Conservation (phyloP, 2,329 filamentous ascomycete genomes). For the Phaeosphaeria sp. region DNA sequence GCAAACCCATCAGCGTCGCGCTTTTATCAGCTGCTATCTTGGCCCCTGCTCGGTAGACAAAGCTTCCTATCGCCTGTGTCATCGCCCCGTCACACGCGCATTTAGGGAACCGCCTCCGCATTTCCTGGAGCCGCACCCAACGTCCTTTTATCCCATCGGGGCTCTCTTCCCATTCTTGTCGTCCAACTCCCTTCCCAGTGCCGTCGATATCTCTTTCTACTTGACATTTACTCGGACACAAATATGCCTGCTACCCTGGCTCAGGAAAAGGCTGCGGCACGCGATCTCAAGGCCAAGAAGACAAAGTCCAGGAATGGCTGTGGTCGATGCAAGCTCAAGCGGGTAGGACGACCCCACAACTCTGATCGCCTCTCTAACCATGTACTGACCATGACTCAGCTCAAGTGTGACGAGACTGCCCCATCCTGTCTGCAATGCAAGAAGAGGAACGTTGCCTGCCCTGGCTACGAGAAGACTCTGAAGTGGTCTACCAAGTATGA, state of each 20-base stretch:
- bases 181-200: constrained; percentile 16
- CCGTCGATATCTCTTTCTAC: constrained; percentile 13
- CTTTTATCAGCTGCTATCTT: constrained; percentile 40
- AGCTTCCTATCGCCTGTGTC: constrained; percentile 36
- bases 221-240: constrained; percentile 8
- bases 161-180: constrained; percentile 9
- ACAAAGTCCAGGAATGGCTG: constrained; percentile 47
- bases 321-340: constrained; percentile 44
- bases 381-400: constrained; percentile 33
- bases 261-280: constrained; percentile 31
- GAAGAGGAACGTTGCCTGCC: constrained; percentile 52
- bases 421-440: constrained; percentile 53
- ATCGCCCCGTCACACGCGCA: constrained; percentile 27
- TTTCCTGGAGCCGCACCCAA: constrained; percentile 26
- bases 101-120: constrained; percentile 24
- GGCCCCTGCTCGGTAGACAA: constrained; percentile 27
- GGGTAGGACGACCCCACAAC: constrained; percentile 24
- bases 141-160: constrained; percentile 17
- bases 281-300: constrained; percentile 41
- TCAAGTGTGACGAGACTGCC: constrained; percentile 55
- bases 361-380: background rate
- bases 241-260: constrained; percentile 38
- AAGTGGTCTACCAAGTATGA: constrained; percentile 59
- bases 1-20: constrained; percentile 27
- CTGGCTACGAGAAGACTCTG: constrained; percentile 55